Evolutionary conservation across 306 rosid genomes (phyloP).

Genomic region (Ziziphus jujuba): DNA sequence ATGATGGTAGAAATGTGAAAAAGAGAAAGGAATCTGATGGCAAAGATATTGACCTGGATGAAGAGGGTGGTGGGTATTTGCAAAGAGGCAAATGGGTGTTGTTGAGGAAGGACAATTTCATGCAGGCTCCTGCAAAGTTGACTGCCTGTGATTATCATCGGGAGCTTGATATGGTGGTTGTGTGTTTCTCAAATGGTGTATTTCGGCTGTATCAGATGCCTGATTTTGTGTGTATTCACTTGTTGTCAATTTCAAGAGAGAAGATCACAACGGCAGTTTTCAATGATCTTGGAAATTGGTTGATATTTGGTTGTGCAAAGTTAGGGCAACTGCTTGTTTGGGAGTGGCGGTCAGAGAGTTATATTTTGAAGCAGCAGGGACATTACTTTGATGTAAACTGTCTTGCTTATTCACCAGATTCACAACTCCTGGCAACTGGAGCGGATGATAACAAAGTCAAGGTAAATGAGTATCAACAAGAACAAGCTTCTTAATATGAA

Average conservation of each 20-base stretch:
- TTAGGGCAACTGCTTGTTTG: constrained; percentile 95
- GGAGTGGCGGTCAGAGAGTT: constrained; percentile 95
- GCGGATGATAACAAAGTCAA: constrained; percentile 99
- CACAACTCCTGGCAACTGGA: constrained; percentile 90
- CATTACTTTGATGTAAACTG: constrained; percentile 92
- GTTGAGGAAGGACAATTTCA: constrained; percentile 68
- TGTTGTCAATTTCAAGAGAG: constrained; percentile 78
- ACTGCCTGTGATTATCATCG: constrained; percentile 81
- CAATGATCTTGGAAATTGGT: constrained; percentile 88
- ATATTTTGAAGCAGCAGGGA: constrained; percentile 96
- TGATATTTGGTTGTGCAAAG: constrained; percentile 83
- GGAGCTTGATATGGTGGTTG: constrained; percentile 77
- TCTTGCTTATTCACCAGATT: constrained; percentile 77
- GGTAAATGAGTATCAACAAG: constrained; percentile 36
- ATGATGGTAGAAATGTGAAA: constrained; percentile 35
- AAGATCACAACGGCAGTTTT: constrained; percentile 78
- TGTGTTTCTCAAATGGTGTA: constrained; percentile 82
- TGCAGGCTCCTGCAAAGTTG: constrained; percentile 57
- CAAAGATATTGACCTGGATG: constrained; percentile 32
- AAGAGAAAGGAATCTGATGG: constrained; percentile 51
- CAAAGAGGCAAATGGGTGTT: constrained; percentile 70
- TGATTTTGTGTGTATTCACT: constrained; percentile 83
- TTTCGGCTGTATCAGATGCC: constrained; percentile 93
- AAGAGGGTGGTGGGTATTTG: constrained; percentile 54
- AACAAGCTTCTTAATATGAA: background rate